Conservation (phyloP, 805 yeast species). For the Deakozyma indianensis region DNA sequence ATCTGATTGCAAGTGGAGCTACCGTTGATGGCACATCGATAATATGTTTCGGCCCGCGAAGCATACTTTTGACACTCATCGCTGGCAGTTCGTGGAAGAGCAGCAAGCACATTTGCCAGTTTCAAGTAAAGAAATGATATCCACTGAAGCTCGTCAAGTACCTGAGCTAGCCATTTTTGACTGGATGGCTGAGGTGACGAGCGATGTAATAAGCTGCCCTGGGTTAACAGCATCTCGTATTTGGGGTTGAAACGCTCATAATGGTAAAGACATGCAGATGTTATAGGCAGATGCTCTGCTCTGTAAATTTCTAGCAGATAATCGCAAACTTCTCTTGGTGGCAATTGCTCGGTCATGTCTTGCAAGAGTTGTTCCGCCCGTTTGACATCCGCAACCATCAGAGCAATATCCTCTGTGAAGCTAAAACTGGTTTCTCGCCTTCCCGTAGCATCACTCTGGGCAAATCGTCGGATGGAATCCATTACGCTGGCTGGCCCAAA, state of each 20-base stretch:
- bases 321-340: not conserved
- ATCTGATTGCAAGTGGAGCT: not conserved
- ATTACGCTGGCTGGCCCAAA: not conserved
- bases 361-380: not conserved
- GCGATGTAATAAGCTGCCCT: not conserved
- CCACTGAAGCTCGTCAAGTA: not conserved
- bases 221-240: not conserved
- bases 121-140: not conserved
- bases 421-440: too few species aligned
- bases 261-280: not conserved
- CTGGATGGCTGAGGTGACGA: not conserved
- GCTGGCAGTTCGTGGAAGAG: not conserved
- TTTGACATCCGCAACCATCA: not conserved
- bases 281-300: not conserved
- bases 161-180: not conserved
- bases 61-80: not conserved
- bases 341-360: not conserved
- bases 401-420: not conserved
- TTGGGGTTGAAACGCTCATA: not conserved
- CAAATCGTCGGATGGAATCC: not conserved
- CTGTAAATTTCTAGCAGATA: not conserved
- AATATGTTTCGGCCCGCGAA: not conserved
- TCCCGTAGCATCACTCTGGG: not conserved
- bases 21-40: not conserved
- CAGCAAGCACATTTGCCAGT: not conserved